These are phyloP conservation scores for Rhodotorula sp. DNA, from an alignment of 1,284 basidiomycete species.

Conservation along the genomic window DNA sequence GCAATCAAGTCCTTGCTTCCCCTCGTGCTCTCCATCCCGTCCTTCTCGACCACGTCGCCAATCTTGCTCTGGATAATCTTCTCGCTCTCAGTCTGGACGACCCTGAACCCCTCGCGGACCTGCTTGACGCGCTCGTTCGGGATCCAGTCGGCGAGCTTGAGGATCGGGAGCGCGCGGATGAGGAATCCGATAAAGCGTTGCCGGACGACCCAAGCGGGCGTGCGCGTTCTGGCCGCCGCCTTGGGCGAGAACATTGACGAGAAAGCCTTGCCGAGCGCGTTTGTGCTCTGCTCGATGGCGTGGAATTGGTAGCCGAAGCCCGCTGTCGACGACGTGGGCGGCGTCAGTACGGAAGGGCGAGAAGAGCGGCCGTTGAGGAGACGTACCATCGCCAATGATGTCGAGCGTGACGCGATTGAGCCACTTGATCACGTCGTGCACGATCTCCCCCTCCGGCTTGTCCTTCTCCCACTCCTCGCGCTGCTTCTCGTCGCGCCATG, in stretches of 20 bases:
- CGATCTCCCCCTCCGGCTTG: constrained; percentile 20
- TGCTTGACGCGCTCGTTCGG: constrained; percentile 24
- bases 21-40: constrained; percentile 22
- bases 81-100: constrained; percentile 42
- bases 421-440: constrained; percentile 45
- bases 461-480: background rate
- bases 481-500: constrained; percentile 31
- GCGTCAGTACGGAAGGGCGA: background rate
- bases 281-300: constrained; percentile 42
- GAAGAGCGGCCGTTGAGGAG: too few species aligned
- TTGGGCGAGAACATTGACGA: constrained; percentile 22
- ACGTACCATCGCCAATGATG: constrained; percentile 46
- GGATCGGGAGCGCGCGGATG: constrained; percentile 24
- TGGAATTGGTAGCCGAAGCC: constrained; percentile 44
- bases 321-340: background rate
- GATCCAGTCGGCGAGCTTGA: constrained; percentile 28
- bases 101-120: constrained; percentile 24
- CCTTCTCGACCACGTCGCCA: constrained; percentile 32
- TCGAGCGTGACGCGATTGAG: constrained; percentile 47
- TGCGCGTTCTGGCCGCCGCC: background rate
- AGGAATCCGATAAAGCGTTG: constrained; percentile 18
- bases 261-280: constrained; percentile 46
- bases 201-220: constrained; percentile 6
- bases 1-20: constrained; percentile 45
- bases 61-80: constrained; percentile 46